Conservation (phyloP, 164 flowering plant species). For the Aristolochia californica region DNA sequence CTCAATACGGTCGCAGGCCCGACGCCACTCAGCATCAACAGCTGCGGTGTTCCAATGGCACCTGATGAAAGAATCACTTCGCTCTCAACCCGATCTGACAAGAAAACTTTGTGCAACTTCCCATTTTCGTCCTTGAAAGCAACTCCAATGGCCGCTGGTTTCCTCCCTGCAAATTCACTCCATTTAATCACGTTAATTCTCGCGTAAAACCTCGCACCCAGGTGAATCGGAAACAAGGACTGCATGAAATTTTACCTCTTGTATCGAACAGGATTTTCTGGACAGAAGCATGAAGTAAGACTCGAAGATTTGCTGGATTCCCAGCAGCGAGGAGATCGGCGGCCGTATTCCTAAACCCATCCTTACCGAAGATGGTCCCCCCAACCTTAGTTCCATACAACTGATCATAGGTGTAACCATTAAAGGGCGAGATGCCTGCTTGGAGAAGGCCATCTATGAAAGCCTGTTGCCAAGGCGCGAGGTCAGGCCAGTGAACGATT, state of each 20-base stretch:
- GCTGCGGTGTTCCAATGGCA: constrained; percentile 85
- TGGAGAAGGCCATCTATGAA: constrained; percentile 63
- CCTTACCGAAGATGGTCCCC: constrained; percentile 69
- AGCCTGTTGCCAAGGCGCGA: constrained; percentile 65
- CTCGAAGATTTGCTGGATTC: constrained; percentile 41
- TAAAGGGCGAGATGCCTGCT: constrained; percentile 65
- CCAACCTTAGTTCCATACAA: constrained; percentile 83
- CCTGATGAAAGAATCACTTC: constrained; percentile 72
- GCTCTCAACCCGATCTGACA: constrained; percentile 28
- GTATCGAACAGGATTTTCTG: constrained; percentile 57
- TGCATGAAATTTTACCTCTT: constrained; percentile 23
- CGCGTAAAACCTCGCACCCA: too few relatives aligned
- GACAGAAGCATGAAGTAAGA: constrained; percentile 64
- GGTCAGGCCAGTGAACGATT: constrained; percentile 51
- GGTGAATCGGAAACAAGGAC: too few relatives aligned
- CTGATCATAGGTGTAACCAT: constrained; percentile 89
- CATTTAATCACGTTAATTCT: neutral
- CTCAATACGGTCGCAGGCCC: constrained; percentile 59
- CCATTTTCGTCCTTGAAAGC: constrained; percentile 82
- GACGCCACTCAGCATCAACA: constrained; percentile 76
- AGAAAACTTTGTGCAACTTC: constrained; percentile 39
- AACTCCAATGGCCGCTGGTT: constrained; percentile 69
- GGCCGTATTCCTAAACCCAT: constrained; percentile 70
- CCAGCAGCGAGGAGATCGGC: constrained; percentile 71
- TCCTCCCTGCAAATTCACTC: constrained; percentile 26